These are phyloP conservation scores for Canna indica DNA, from an alignment of 176 grass and related monocot species.

Conservation along the genomic window DNA sequence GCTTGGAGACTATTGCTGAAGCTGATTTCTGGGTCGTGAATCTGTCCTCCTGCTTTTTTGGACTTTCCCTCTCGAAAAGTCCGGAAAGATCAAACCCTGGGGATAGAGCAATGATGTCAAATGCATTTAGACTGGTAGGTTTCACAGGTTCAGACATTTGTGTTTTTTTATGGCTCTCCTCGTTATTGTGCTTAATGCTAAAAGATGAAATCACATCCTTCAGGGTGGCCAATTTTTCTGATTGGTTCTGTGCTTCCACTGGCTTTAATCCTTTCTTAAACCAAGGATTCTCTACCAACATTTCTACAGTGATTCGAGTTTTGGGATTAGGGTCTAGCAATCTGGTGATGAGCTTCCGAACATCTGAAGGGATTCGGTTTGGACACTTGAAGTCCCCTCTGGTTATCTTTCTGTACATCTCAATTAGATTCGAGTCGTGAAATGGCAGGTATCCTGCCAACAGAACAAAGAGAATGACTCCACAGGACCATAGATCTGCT, in stretches of 20 bases:
- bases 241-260: conserved; percentile 21
- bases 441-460: conserved; percentile 79
- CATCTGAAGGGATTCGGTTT: conserved; percentile 50
- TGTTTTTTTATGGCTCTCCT: conserved; percentile 11
- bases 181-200: conserved; percentile 13
- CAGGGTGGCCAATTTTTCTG: conserved; percentile 26
- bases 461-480: conserved; percentile 74
- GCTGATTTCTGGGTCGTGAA: conserved; percentile 73
- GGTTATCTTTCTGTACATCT: conserved; percentile 87
- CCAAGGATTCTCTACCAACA: conserved; percentile 56
- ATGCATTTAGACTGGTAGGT: conserved; percentile 64
- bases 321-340: conserved; percentile 66
- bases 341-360: conserved; percentile 37
- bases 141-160: conserved; percentile 30
- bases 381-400: conserved; percentile 60
- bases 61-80: conserved; percentile 51
- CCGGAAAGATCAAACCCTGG: conserved; percentile 71
- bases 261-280: conserved; percentile 73
- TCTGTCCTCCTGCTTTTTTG: conserved; percentile 34
- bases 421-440: conserved; percentile 71
- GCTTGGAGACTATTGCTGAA: conserved; percentile 70
- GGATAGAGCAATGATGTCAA: conserved; percentile 83
- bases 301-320: conserved; percentile 53
- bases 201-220: conserved; percentile 57
- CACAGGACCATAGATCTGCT: conserved; percentile 84